These are phyloP conservation scores for Fusarium brevicatenulatum DNA, from an alignment of 2,329 filamentous ascomycete species.

Conservation along the genomic window DNA sequence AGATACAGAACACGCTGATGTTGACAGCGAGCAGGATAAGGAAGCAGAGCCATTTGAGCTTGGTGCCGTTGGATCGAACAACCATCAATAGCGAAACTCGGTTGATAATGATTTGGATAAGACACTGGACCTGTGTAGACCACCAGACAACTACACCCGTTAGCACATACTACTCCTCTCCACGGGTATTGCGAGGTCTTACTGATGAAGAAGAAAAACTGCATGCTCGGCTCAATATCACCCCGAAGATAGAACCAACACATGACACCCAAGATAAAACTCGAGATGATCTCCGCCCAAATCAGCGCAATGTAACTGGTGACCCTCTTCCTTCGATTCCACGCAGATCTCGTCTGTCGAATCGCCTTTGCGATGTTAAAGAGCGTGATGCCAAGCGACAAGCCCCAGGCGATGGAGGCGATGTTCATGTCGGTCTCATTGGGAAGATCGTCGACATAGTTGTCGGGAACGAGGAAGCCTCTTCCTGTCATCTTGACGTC, in stretches of 20 bases:
- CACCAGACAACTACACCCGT: conserved; percentile 42
- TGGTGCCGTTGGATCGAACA: conserved; percentile 46
- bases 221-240: conserved; percentile 46
- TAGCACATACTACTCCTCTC: conserved; percentile 1
- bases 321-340: conserved; percentile 34
- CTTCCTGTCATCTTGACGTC: conserved; percentile 28
- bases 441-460: conserved; percentile 30
- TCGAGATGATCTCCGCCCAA: conserved; percentile 43
- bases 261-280: conserved; percentile 38
- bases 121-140: conserved; percentile 53
- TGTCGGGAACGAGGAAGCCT: conserved; percentile 39
- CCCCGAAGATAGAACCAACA: conserved; percentile 41
- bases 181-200: no score
- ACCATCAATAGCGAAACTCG: conserved; percentile 58
- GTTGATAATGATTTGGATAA: conserved; percentile 64
- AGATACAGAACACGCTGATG: conserved; percentile 61
- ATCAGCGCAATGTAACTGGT: conserved; percentile 37
- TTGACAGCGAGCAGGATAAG: conserved; percentile 56
- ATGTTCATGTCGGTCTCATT: conserved; percentile 42
- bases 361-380: conserved; percentile 41
- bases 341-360: conserved; percentile 31
- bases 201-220: conserved; percentile 45
- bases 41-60: conserved; percentile 58
- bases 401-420: conserved; percentile 44
- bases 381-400: conserved; percentile 40